Base-by-base conservation (phyloP, 129 eudicot species). In the Arctium minus region DNA sequence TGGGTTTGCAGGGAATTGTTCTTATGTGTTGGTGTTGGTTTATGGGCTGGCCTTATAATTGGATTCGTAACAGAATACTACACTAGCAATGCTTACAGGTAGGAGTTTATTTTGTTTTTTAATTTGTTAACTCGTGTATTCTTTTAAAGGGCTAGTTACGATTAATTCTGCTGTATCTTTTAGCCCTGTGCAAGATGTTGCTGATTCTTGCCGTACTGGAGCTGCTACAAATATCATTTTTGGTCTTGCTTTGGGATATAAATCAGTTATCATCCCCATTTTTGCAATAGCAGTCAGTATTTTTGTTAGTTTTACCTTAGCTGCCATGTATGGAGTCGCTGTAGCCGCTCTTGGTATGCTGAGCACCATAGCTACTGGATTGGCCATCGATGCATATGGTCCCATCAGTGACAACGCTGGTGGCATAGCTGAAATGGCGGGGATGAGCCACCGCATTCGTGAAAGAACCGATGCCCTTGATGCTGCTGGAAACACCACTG, bases 351-450 rank as follows among this genome's bases (percentile, higher is more conserved):
- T 91, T 46, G 98, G 96, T 32, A 93, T 93, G 98, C 87, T 93
- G 64, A 91, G 96, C 84, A 93, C 97, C 80, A 88, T 93, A 33
- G 97, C 97, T 37, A 93, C 98, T 72, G 94, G 98, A 32, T 87
- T 91, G 83, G 97, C 98, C 44, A 90, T 93, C 33, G 98, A 91
- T 83, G 98, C 98, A 7, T 93, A 91, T 77, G 98, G 98, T 48
- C 97, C 98, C 73, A 91, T 93, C 84, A 93, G 94, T 88, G 96
- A 93, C 86, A 93, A 93, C 79, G 96, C 98, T 81, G 92, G 98
- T 8, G 96, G 98, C 29, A 93, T 93, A 42, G 98, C 98, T 60
- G 93, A 91, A 88, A 93, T 91, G 98, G 98, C 98, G 5, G 96
- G 98, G 17, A 91, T 93, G 98, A 91, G 97, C 79, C 94, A 89